These are phyloP conservation scores for Xylariaceae sp. DNA, from an alignment of 2,329 filamentous ascomycete species.

Conservation along the genomic window DNA sequence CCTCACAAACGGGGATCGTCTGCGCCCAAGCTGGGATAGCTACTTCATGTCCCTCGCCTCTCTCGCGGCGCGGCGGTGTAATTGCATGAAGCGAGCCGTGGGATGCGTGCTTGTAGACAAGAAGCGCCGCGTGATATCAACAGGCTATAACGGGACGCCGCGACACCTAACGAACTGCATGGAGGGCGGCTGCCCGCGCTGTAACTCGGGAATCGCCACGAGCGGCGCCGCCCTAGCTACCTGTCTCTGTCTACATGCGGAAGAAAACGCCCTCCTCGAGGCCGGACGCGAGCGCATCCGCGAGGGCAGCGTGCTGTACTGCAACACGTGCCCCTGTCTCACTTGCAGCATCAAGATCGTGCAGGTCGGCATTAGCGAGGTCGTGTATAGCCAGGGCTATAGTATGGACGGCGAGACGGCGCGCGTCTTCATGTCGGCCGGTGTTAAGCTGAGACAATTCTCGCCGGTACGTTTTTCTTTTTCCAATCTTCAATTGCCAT, in stretches of 20 bases:
- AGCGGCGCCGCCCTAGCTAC: slow-evolving; percentile 73
- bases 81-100: slow-evolving; percentile 97
- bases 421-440: slow-evolving; percentile 74
- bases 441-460: slow-evolving; percentile 82
- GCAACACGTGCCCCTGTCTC: slow-evolving; percentile 92
- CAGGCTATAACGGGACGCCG: slow-evolving; percentile 97
- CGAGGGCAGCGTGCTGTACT: slow-evolving; percentile 79
- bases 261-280: slow-evolving; percentile 94
- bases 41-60: slow-evolving; percentile 98
- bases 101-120: slow-evolving; percentile 83
- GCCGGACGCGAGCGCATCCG: slow-evolving; percentile 86
- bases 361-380: slow-evolving; percentile 91
- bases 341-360: slow-evolving; percentile 99
- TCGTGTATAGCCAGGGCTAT: slow-evolving; percentile 90
- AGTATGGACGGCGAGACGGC: slow-evolving; percentile 88
- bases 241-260: slow-evolving; percentile 94
- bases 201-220: slow-evolving; percentile 66
- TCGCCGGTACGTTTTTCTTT: slow-evolving; percentile 58
- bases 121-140: slow-evolving; percentile 82
- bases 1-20: slow-evolving; percentile 69
- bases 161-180: slow-evolving; percentile 83
- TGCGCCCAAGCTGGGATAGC: slow-evolving; percentile 89
- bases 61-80: slow-evolving; percentile 81
- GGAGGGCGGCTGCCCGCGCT: slow-evolving; percentile 83
- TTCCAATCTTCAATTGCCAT: background rate